Evolutionary conservation across 2,329 filamentous ascomycete species (phyloP).

Genomic region (Xylariaceae sp.): DNA sequence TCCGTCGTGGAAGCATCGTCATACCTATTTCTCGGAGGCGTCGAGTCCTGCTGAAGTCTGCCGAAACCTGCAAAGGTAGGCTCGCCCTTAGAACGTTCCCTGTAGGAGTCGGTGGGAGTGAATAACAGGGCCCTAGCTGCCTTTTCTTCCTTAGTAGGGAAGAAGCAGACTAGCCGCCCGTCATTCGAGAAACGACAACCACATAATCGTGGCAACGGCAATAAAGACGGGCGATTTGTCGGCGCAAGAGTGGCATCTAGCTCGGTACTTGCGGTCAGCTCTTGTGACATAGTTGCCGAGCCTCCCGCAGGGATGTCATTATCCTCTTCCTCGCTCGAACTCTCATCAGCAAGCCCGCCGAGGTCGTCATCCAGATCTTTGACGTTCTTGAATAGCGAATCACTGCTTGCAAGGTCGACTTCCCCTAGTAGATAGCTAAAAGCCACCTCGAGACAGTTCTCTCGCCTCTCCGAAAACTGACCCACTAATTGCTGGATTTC

Average conservation of each 20-base stretch:
- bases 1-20: slow-evolving; percentile 57
- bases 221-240: slow-evolving; percentile 54
- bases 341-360: slow-evolving; percentile 68
- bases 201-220: slow-evolving; percentile 60
- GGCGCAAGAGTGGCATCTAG: slow-evolving; percentile 56
- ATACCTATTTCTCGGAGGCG: slow-evolving; percentile 48
- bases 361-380: slow-evolving; percentile 63
- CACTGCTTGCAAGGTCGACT: slow-evolving; percentile 61
- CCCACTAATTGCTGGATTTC: slow-evolving; percentile 60
- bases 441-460: slow-evolving; percentile 64
- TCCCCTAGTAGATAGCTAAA: slow-evolving; percentile 68
- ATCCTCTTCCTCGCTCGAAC: slow-evolving; percentile 83
- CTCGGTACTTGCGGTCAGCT: slow-evolving; percentile 58
- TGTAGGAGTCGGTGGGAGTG: slow-evolving; percentile 48
- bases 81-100: slow-evolving; percentile 55
- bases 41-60: slow-evolving; percentile 54
- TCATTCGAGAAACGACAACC: slow-evolving; percentile 65
- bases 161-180: slow-evolving; percentile 68
- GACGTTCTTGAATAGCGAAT: slow-evolving; percentile 64
- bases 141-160: slow-evolving; percentile 68
- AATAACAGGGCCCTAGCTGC: slow-evolving; percentile 54
- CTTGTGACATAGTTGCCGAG: slow-evolving; percentile 64
- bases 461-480: slow-evolving; percentile 58
- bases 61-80: slow-evolving; percentile 62
- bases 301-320: slow-evolving; percentile 55